Evolutionary conservation across 116 monocot genomes (phyloP), one percentile per base, ranked within the genome.

Genomic region (Posidonia oceanica): DNA sequence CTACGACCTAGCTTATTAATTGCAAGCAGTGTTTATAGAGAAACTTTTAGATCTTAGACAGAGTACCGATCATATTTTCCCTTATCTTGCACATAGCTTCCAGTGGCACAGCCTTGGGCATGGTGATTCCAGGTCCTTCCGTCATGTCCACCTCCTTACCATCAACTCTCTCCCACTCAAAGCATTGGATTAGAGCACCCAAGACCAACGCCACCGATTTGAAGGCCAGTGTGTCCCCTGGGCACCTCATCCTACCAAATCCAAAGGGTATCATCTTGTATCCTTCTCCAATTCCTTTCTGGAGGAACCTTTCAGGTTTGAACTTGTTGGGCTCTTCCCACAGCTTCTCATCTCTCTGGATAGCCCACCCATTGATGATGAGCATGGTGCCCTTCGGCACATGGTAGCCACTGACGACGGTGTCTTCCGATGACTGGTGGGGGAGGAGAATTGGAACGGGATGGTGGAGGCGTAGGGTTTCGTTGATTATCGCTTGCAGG

Each of bases 401-500:
- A 57, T 60, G 13, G 64, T 69, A 83, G 53, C 66, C 73, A 3
- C 13, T 64, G 15, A 85, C 40, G 5, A 67, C 23, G 53, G 62
- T 64, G 42, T 74, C 74, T 3, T 74, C 61, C 12, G 64, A 22
- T 14, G 80, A 64, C 55, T 61, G 38, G 58, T 78, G 84, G 48
- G 81, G 81, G 5, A 80, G 36, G 5, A 80, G 73, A 5, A 86
- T 64, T 0, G 82, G 85, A 2, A 12, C 68, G 14, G 44, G 56
- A 0, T 79, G 83, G 58, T 74, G 71, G 39, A 86, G 70, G 17
- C 82, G 76, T 60, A 85, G 73, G 0, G 82, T 81, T 18, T 85
- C 82, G 7, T 14, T 42, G 4, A 87, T 82, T 18, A 91, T 73
- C 58, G 83, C 81, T 29, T 77, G 76, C n/a, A 91, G 85, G 75